Conservation (phyloP, 352 stramenopile genomes). For the Globisporangium viniferum region DNA sequence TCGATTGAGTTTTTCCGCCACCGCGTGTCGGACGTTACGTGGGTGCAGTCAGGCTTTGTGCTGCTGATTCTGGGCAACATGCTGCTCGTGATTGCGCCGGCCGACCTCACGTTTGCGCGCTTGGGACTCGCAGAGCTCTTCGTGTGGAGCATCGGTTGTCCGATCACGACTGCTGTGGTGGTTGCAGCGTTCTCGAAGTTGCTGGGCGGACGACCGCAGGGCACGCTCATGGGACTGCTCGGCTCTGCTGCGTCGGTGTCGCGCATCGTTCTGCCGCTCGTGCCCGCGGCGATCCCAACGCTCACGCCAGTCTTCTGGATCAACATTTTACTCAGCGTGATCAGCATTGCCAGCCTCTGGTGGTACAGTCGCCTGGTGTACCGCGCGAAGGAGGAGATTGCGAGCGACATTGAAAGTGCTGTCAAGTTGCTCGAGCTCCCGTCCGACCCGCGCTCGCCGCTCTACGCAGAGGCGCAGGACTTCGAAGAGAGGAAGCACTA, state of each 20-base stretch:
- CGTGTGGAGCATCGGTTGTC: constrained; percentile 79
- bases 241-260: constrained; percentile 70
- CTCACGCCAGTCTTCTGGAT: constrained; percentile 76
- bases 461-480: constrained; percentile 18
- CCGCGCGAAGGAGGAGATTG: constrained; percentile 19
- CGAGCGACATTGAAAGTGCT: constrained; percentile 14
- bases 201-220: constrained; percentile 68
- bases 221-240: constrained; percentile 76
- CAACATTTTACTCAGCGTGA: constrained; percentile 53
- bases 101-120: constrained; percentile 43
- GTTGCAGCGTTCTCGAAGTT: constrained; percentile 77
- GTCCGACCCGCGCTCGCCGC: constrained; percentile 1
- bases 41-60: constrained; percentile 68
- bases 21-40: constrained; percentile 60
- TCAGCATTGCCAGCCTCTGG: constrained; percentile 55
- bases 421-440: constrained; percentile 11
- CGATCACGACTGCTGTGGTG: constrained; percentile 72
- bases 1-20: constrained; percentile 78
- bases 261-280: constrained; percentile 68
- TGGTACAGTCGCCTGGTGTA: constrained; percentile 72
- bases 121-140: constrained; percentile 59
- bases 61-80: constrained; percentile 62
- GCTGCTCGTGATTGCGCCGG: constrained; percentile 44
- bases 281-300: constrained; percentile 48
- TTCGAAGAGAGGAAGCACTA: constrained; percentile 24